These are phyloP conservation scores for Musa acuminata DNA, from an alignment of 176 grass and related monocot genomes.

Conservation along the genomic window DNA sequence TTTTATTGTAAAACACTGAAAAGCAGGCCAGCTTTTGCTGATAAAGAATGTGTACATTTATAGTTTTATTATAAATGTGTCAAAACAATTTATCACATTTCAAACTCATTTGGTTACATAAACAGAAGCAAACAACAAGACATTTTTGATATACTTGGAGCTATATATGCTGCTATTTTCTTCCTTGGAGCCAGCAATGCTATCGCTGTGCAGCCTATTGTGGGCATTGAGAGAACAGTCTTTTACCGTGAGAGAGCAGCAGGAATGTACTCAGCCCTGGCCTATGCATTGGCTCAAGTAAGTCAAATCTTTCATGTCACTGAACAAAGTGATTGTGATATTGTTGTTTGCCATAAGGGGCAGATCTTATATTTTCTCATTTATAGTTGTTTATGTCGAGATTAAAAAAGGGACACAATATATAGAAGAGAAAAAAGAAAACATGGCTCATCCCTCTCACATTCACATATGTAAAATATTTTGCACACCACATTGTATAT, in stretches of 20 bases:
- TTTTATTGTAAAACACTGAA: no score
- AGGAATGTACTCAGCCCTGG: constrained; percentile 83
- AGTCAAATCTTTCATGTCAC: neutral
- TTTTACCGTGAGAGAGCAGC: constrained; percentile 87
- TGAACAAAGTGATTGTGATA: no score
- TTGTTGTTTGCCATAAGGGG: neutral
- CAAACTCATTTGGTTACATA: constrained; percentile 9
- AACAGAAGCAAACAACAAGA: constrained; percentile 45
- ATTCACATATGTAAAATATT: no score
- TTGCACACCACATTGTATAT: no score
- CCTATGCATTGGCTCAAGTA: constrained; percentile 88
- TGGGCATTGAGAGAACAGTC: constrained; percentile 65
- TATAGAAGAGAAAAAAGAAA: no score
- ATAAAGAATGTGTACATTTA: no score
- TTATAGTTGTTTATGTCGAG: no score
- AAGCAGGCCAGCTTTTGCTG: no score
- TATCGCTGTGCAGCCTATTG: constrained; percentile 56
- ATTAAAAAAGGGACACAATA: no score
- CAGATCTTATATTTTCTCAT: neutral
- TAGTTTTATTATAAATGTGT: no score
- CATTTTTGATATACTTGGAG: constrained; percentile 54
- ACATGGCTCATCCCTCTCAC: no score
- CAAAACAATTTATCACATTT: neutral
- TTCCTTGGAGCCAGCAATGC: constrained; percentile 68
- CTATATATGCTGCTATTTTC: constrained; percentile 68